Evolutionary conservation across 345 rosid species (phyloP).

Genomic region (Rubroshorea leprosula): DNA sequence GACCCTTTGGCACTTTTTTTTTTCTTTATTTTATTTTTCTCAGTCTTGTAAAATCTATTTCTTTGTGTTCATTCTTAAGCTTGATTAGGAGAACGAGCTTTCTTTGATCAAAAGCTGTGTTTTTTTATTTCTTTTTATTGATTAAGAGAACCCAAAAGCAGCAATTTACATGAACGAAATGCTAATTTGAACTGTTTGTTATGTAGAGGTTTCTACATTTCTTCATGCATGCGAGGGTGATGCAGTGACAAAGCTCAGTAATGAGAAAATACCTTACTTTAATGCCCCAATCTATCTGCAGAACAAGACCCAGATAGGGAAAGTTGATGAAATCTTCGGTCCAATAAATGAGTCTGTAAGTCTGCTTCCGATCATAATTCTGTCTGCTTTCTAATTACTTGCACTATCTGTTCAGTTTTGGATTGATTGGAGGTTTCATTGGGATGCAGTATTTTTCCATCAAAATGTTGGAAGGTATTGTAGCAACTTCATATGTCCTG

Average conservation of each 20-base stretch:
- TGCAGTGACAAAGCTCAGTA: slow-evolving; percentile 78
- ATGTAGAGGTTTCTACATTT: slow-evolving; percentile 70
- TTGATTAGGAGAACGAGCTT: too few species aligned
- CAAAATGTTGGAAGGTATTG: slow-evolving; percentile 94
- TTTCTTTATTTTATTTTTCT: too few species aligned
- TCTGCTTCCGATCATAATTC: not conserved
- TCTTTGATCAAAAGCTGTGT: too few species aligned
- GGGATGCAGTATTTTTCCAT: slow-evolving; percentile 59
- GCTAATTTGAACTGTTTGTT: too few species aligned
- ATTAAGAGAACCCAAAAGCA: too few species aligned
- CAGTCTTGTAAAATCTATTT: too few species aligned
- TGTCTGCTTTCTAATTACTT: not conserved
- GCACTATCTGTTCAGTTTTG: not conserved
- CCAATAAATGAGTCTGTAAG: slow-evolving; percentile 93
- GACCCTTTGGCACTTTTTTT: too few species aligned
- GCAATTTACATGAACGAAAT: too few species aligned
- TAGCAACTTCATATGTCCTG: slow-evolving; percentile 62
- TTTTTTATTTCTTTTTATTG: too few species aligned
- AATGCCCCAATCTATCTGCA: slow-evolving; percentile 79
- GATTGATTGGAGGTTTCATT: not conserved
- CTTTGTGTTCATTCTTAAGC: too few species aligned
- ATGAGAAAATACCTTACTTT: slow-evolving; percentile 79
- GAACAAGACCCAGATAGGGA: slow-evolving; percentile 90
- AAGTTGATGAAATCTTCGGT: slow-evolving; percentile 94
- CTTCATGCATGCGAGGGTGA: slow-evolving; percentile 96